Evolutionary conservation across 169 alveolate genomes (phyloP), one percentile per base, ranked within the genome.

Genomic region (Eimeria praecox): DNA sequence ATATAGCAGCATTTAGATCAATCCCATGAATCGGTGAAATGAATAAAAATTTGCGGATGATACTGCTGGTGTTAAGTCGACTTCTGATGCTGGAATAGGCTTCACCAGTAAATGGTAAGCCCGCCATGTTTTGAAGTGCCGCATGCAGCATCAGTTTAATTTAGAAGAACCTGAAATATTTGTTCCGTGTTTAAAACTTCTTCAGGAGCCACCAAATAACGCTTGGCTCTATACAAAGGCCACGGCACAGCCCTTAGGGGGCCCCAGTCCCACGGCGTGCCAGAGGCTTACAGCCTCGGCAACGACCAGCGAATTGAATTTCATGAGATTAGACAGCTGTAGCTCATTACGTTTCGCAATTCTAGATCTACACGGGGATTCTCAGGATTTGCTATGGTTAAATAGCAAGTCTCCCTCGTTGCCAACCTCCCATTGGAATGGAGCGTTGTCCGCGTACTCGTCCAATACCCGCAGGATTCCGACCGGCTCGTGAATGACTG

Each of bases 231-330:
- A 22, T 9, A n/a, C 69, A 59, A 59, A 59, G 69, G 22, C 69
- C 20, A 59, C 69, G 33, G 24, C 82, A 71, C 40, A 71, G 82
- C 82, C 82, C 82, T 3, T 30, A 38, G 49, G 46, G 82, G 82
- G 82, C 82, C 82, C 82, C 82, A 71, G 82, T 71, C 82, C 82
- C 82, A 38, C 82, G 3, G 24, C 82, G 46, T 71, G 46, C 27
- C 82, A 71, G 49, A 71, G 22, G 82, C 42, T 64, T 64, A 64
- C 75, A 18, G 5, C 46, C 16, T 38, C 5, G 10, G 42, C 40
- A 71, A 38, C 82, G 22, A 12, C 49, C 49, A 30, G 46, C 49
- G 14, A 71, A 71, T 71, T 71, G 10, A 71, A 71, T 71, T 71
- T 71, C 82, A 33, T 71, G 46, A n/a, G 82, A 38, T 33, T 71